Percentiles rank a stretch among this genome's conserved stretches.
phyloP scores from a whole-genome alignment of 345 rosid species.

The Xanthoceras sorbifolium region DNA sequence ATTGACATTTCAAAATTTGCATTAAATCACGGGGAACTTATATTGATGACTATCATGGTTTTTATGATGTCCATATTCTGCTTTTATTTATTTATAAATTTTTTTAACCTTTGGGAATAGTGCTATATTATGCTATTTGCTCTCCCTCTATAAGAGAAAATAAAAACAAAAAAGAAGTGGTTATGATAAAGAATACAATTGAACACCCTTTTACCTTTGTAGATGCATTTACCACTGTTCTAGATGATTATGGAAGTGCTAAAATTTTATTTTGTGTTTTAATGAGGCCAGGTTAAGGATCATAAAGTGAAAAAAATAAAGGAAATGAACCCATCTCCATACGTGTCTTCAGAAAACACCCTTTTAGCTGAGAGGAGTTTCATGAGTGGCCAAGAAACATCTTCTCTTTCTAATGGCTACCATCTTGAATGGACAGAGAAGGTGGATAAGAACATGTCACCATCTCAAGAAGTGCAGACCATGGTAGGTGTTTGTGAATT shows the following conservation, averaged over 20 bases:
- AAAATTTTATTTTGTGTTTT: slow-evolving; percentile 14
- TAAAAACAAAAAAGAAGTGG: too few relatives aligned
- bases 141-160: too few relatives aligned
- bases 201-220: neutral
- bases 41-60: too few relatives aligned
- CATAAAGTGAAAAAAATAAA: slow-evolving; percentile 48
- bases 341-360: slow-evolving; percentile 52
- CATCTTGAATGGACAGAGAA: slow-evolving; percentile 37
- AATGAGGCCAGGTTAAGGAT: slow-evolving; percentile 50
- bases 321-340: slow-evolving; percentile 40
- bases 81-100: too few relatives aligned
- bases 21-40: too few relatives aligned
- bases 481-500: slow-evolving; percentile 39
- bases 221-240: neutral
- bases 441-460: slow-evolving; percentile 21
- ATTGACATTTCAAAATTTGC: too few relatives aligned
- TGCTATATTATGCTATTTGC: too few relatives aligned
- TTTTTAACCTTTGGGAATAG: too few relatives aligned
- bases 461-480: slow-evolving; percentile 28
- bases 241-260: slow-evolving; percentile 7
- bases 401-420: slow-evolving; percentile 38
- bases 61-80: too few relatives aligned
- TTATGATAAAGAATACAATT: too few relatives aligned
- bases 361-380: slow-evolving; percentile 61
- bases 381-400: slow-evolving; percentile 33